Percentiles rank a stretch among this genome's conserved stretches.
phyloP scores from a whole-genome alignment of 768 basidiomycete species.

The Lentinus brumalis region DNA sequence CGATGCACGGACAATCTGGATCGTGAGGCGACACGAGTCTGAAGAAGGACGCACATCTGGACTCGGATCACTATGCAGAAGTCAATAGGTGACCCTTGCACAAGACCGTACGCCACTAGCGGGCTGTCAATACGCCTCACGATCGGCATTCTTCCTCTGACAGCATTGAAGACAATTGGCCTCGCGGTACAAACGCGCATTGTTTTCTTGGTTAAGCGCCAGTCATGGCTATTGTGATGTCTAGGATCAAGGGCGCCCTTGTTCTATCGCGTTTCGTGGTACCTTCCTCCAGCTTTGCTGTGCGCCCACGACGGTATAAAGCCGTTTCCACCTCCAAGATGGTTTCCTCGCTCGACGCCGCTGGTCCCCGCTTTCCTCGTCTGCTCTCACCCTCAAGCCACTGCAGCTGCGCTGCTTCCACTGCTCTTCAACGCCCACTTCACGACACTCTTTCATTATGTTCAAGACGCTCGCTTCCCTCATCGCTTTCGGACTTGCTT shows the following conservation, averaged over 20 bases:
- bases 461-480: slow-evolving; percentile 6
- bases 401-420: slow-evolving; percentile 4
- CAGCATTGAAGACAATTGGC: too few relatives aligned
- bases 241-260: not conserved
- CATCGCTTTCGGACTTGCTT: slow-evolving; percentile 16
- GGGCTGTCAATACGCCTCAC: too few relatives aligned
- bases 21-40: too few relatives aligned
- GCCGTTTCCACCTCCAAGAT: not conserved
- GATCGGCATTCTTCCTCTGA: too few relatives aligned
- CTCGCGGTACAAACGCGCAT: too few relatives aligned
- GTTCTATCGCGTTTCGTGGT: not conserved
- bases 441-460: not conserved
- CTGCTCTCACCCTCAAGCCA: not conserved
- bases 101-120: too few relatives aligned
- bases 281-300: not conserved
- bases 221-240: not conserved
- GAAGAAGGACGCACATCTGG: too few relatives aligned
- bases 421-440: not conserved
- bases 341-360: slow-evolving; percentile 16
- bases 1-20: too few relatives aligned
- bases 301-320: slow-evolving; percentile 5
- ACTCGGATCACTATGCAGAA: too few relatives aligned
- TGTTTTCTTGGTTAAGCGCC: not conserved
- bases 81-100: too few relatives aligned
- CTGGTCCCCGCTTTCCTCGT: slow-evolving; percentile 10